Conservation (phyloP, 495 filamentous ascomycete genomes). For the Lasiosphaeriaceae sp. region DNA sequence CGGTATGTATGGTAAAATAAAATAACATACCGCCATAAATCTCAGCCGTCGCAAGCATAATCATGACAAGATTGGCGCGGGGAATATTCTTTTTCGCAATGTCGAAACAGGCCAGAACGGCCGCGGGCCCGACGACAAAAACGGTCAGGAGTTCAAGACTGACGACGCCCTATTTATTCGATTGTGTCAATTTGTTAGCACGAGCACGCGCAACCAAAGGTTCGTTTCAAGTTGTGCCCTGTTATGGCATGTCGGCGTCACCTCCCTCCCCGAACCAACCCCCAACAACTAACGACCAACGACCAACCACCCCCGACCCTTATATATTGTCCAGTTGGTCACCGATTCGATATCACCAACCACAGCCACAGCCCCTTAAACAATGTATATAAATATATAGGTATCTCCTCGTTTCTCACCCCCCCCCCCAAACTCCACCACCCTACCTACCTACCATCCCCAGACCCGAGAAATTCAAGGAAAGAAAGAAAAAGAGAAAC, state of each 20-base stretch:
- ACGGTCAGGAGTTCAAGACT: slow-evolving; percentile 86
- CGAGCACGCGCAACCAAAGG: background rate
- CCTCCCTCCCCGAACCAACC: background rate
- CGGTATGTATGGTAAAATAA: too few species aligned
- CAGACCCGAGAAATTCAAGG: background rate
- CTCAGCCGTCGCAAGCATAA: slow-evolving; percentile 84
- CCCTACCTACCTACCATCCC: too few species aligned
- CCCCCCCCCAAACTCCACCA: too few species aligned
- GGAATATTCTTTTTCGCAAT: slow-evolving; percentile 52
- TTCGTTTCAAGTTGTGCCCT: too few species aligned
- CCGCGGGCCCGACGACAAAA: slow-evolving; percentile 67
- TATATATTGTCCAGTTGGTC: too few species aligned
- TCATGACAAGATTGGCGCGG: slow-evolving; percentile 65
- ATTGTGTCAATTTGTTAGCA: too few species aligned
- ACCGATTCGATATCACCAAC: background rate
- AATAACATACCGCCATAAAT: slow-evolving; percentile 72
- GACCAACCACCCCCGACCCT: too few species aligned
- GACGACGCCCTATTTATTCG: slow-evolving; percentile 59
- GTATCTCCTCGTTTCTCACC: too few species aligned
- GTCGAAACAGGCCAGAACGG: slow-evolving; percentile 65
- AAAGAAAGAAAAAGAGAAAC: slow-evolving; percentile 14
- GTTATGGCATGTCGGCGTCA: too few species aligned
- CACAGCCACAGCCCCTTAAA: background rate
- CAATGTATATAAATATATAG: too few species aligned
- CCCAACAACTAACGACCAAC: background rate